Conservation (phyloP, 2,329 filamentous ascomycete species). For the Pseudohalonectria lignicola region DNA sequence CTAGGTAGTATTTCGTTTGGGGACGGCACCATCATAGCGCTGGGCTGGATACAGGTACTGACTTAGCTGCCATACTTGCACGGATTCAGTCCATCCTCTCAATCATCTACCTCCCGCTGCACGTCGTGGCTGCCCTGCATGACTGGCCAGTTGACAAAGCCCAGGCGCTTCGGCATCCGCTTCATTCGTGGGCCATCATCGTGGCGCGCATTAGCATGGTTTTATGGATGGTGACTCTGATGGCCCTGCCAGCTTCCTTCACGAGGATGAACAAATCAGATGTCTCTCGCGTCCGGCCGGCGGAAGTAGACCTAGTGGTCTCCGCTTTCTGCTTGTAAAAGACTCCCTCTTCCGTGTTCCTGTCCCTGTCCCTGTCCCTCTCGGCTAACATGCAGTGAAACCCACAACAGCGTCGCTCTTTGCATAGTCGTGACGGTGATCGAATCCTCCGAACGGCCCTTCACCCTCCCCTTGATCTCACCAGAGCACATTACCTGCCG, state of each 20-base stretch:
- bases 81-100: constrained; percentile 16
- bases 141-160: constrained; percentile 11
- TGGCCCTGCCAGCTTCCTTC: constrained; percentile 15
- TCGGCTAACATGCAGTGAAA: neutral
- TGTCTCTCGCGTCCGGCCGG: constrained; percentile 3
- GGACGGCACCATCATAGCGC: no score
- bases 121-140: constrained; percentile 15
- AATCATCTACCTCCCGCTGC: constrained; percentile 17
- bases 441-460: constrained; percentile 8
- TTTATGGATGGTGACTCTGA: constrained; percentile 15
- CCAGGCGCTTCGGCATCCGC: constrained; percentile 14
- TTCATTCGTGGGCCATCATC: constrained; percentile 18
- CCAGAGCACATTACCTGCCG: constrained; percentile 5
- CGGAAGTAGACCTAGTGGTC: constrained; percentile 15
- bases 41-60: no score
- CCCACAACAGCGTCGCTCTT: no score
- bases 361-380: neutral
- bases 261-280: constrained; percentile 3
- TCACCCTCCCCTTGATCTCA: constrained; percentile 12
- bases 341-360: neutral
- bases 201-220: constrained; percentile 14
- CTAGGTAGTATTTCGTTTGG: no score
- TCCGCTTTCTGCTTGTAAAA: constrained; percentile 15
- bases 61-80: no score
- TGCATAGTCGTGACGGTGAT: no score